Percentiles rank a stretch among this genome's conserved stretches.
phyloP scores from a whole-genome alignment of 805 yeast genomes.

The Candida chilensis region DNA sequence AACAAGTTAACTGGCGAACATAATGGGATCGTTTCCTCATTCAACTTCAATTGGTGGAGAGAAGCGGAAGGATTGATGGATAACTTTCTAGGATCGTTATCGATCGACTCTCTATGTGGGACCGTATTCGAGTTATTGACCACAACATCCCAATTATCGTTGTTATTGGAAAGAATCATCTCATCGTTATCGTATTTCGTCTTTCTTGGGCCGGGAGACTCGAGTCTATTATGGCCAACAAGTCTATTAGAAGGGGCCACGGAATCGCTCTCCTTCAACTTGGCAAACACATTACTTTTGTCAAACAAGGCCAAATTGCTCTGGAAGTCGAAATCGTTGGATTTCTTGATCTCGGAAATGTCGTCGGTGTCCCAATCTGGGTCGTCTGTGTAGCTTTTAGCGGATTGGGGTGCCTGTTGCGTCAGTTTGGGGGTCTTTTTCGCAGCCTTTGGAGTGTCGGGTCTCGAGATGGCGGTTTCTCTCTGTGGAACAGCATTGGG shows the following conservation, averaged over 20 bases:
- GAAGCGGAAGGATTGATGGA: no score
- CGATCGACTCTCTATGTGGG: no score
- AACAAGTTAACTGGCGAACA: conserved; percentile 74
- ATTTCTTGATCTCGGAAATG: conserved; percentile 33
- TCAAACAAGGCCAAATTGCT: conserved; percentile 77
- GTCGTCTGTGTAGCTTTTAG: conserved; percentile 15
- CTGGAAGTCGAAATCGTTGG: conserved; percentile 77
- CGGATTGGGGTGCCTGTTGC: conserved; percentile 3
- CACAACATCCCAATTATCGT: conserved; percentile 51
- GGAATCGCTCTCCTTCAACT: conserved; percentile 57
- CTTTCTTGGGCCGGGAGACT: conserved; percentile 11
- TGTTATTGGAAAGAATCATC: conserved; percentile 50
- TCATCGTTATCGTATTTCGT: conserved; percentile 61
- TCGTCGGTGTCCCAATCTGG: conserved; percentile 42
- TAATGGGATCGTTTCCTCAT: conserved; percentile 34
- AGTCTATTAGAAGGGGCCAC: conserved; percentile 52
- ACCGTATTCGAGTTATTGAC: no score
- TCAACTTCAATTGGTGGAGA: no score
- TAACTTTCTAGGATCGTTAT: no score
- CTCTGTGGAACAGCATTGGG: no score
- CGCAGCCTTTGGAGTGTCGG: background rate
- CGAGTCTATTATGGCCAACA: conserved; percentile 64
- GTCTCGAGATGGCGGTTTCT: no score
- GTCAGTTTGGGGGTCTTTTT: background rate
- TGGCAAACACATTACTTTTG: conserved; percentile 70